Evolutionary conservation across 306 rosid species (phyloP).

Genomic region (Phaseolus lunatus): DNA sequence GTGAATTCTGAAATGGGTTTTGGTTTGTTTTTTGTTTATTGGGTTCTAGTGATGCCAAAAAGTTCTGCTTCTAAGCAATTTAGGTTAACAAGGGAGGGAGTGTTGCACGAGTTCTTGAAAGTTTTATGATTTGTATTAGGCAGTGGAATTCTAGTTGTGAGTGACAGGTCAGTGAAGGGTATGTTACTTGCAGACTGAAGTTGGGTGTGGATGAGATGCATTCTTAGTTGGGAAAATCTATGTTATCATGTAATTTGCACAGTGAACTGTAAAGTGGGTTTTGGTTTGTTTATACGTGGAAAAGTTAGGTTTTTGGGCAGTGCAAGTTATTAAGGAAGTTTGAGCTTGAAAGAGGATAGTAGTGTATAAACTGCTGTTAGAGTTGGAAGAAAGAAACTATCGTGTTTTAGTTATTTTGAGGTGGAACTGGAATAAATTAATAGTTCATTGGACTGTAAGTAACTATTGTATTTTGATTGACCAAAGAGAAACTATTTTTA

Average conservation of each 20-base stretch:
- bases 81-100: neutral
- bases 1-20: conserved; percentile 12
- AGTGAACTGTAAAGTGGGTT: neutral
- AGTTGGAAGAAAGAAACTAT: neutral
- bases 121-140: neutral
- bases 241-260: neutral
- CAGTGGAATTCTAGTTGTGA: neutral
- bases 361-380: neutral
- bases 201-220: neutral
- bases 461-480: neutral
- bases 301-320: neutral
- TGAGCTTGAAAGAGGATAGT: conserved; percentile 1
- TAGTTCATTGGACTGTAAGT: neutral
- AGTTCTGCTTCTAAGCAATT: neutral
- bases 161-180: neutral
- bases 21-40: neutral
- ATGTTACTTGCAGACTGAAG: conserved; percentile 8
- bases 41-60: neutral
- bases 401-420: neutral
- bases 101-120: neutral
- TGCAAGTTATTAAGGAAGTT: neutral
- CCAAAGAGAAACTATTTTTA: neutral
- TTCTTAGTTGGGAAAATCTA: neutral
- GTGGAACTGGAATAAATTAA: neutral
- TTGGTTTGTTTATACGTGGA: neutral